A percentile compares a stretch with the other conserved stretches of the same genome.
These are phyloP conservation scores for Arthrinium phaeospermum DNA, from an alignment of 2,329 filamentous ascomycete species.

Conservation along the genomic window DNA sequence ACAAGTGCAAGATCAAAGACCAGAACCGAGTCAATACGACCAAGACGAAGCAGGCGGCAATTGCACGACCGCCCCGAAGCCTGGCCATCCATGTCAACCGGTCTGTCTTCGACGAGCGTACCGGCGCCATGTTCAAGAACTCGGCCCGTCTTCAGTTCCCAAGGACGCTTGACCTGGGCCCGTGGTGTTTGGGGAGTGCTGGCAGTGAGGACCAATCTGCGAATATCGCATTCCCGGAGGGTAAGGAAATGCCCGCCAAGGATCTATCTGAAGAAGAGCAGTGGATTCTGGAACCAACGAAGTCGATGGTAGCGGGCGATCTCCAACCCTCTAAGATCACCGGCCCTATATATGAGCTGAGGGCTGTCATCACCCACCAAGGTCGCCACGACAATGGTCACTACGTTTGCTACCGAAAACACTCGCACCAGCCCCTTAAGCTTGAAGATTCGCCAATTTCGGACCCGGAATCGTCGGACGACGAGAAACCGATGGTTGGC, in stretches of 20 bases:
- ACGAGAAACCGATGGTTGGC: conserved; percentile 28
- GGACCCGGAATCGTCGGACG: conserved; percentile 12
- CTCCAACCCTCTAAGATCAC: conserved; percentile 54
- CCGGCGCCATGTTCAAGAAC: conserved; percentile 83
- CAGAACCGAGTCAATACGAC: conserved; percentile 76
- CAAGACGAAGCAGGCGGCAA: conserved; percentile 88
- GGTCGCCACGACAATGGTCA: conserved; percentile 94
- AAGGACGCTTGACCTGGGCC: conserved; percentile 72
- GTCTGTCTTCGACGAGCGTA: conserved; percentile 86
- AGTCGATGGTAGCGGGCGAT: conserved; percentile 74
- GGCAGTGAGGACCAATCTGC: conserved; percentile 21
- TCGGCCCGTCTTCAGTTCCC: conserved; percentile 81
- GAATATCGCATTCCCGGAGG: conserved; percentile 30
- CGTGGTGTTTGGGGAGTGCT: conserved; percentile 81
- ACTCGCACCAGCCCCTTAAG: conserved; percentile 47
- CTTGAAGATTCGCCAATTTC: conserved; percentile 18
- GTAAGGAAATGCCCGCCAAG: conserved; percentile 33
- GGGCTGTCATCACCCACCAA: conserved; percentile 86
- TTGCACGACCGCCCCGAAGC: conserved; percentile 81
- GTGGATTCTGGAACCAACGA: conserved; percentile 72
- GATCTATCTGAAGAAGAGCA: conserved; percentile 55
- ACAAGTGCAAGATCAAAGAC: conserved; percentile 69
- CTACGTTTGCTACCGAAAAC: conserved; percentile 88
- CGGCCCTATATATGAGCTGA: conserved; percentile 74
- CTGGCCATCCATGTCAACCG: conserved; percentile 89